Evolutionary conservation across 1,284 basidiomycete species (phyloP).

Genomic region (Pyrrhoderma noxium): DNA sequence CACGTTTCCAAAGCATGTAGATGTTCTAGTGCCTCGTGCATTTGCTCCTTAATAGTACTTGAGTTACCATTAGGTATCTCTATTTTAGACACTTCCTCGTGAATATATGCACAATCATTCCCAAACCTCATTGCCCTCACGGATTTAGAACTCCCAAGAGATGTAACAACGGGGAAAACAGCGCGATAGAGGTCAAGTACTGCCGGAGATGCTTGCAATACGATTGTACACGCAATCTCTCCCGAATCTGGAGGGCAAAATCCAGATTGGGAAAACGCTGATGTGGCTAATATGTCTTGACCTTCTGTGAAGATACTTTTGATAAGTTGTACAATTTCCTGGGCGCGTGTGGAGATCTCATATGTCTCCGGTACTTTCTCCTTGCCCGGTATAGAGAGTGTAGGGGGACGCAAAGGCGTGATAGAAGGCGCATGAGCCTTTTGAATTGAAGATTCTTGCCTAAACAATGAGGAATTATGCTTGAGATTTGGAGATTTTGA

Average conservation of each 20-base stretch:
- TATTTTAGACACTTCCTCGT: constrained; percentile 35
- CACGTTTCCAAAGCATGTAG: constrained; percentile 41
- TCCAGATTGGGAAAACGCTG: constrained; percentile 37
- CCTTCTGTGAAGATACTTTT: constrained; percentile 8
- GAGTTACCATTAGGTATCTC: neutral
- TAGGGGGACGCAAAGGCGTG: neutral
- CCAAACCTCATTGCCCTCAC: constrained; percentile 72
- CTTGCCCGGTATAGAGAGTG: constrained; percentile 12
- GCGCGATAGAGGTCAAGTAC: constrained; percentile 79
- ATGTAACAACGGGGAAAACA: constrained; percentile 69
- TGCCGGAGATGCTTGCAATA: constrained; percentile 57
- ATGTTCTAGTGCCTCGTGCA: constrained; percentile 11
- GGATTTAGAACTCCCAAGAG: constrained; percentile 43
- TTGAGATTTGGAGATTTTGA: constrained; percentile 1
- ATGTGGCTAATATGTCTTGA: constrained; percentile 43
- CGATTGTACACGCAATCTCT: constrained; percentile 37
- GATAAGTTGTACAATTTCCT: constrained; percentile 13
- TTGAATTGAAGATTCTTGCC: neutral
- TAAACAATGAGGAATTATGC: neutral
- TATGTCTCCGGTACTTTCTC: constrained; percentile 14
- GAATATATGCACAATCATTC: constrained; percentile 80
- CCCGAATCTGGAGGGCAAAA: constrained; percentile 11
- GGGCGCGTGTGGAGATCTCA: constrained; percentile 7
- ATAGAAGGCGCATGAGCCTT: neutral
- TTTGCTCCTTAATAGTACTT: constrained; percentile 5